Conservation (phyloP, 495 filamentous ascomycete species). For the Hypoxylon lienhwacheense region DNA sequence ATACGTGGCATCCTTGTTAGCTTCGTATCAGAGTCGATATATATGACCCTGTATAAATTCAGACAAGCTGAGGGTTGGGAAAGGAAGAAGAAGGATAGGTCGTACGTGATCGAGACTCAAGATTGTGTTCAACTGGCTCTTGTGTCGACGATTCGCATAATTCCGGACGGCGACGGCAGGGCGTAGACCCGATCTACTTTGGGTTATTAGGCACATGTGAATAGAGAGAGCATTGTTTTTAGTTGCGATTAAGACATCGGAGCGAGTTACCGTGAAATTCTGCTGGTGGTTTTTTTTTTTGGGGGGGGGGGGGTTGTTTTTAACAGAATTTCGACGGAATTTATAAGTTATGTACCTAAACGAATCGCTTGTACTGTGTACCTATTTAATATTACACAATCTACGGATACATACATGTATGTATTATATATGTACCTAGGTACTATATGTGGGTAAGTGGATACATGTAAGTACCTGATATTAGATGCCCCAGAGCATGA, state of each 20-base stretch:
- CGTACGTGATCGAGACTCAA: conserved; percentile 57
- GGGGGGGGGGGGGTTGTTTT: too few species aligned
- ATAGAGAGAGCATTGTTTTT: background rate
- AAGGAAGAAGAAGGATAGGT: background rate
- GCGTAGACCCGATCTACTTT: conserved; percentile 2
- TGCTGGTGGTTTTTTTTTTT: background rate
- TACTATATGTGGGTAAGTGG: too few species aligned
- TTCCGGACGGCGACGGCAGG: conserved; percentile 37
- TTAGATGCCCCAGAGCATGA: too few species aligned
- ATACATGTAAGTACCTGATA: too few species aligned
- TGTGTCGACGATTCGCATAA: conserved; percentile 44
- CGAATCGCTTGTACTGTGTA: too few species aligned
- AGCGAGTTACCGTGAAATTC: background rate
- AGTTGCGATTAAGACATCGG: conserved; percentile 11
- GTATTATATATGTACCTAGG: background rate
- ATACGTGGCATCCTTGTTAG: conserved; percentile 14
- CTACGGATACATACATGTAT: too few species aligned
- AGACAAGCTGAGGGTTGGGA: too few species aligned
- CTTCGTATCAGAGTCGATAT: background rate
- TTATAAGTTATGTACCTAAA: too few species aligned
- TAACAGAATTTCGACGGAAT: too few species aligned
- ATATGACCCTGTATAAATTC: conserved; percentile 1
- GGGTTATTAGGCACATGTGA: conserved; percentile 19
- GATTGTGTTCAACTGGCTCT: conserved; percentile 41
- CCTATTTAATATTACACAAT: too few species aligned